phyloP scores from a whole-genome alignment of 1,139 yeast genomes.

The Debaryomycetaceae sp. region DNA sequence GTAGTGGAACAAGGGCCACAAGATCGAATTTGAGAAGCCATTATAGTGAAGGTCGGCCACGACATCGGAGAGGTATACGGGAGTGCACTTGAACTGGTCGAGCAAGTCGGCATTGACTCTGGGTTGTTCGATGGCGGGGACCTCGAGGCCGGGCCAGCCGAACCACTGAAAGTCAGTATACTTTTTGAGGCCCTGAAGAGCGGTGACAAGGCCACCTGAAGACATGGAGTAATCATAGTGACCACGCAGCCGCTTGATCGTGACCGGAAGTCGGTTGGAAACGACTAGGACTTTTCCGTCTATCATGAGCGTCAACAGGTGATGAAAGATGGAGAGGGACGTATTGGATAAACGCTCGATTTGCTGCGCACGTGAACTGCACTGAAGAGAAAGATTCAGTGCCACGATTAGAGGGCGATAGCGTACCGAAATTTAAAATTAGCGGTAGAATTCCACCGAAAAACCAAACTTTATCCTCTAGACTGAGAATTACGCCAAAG shows the following conservation, averaged over 20 bases:
- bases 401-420: background rate
- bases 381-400: no score
- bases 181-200: slow-evolving; percentile 83
- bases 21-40: slow-evolving; percentile 82
- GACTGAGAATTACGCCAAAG: no score
- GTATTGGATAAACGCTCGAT: no score
- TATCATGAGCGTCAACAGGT: background rate
- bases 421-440: background rate
- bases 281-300: slow-evolving; percentile 67
- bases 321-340: no score
- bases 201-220: slow-evolving; percentile 95
- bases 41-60: slow-evolving; percentile 94
- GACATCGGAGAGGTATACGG: slow-evolving; percentile 77
- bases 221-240: slow-evolving; percentile 72
- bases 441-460: no score
- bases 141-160: slow-evolving; percentile 94
- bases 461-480: no score
- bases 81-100: slow-evolving; percentile 78
- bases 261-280: slow-evolving; percentile 90
- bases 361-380: no score
- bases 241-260: slow-evolving; percentile 61
- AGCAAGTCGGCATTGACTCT: slow-evolving; percentile 60
- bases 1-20: slow-evolving; percentile 98
- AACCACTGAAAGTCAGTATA: slow-evolving; percentile 89
- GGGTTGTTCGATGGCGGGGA: slow-evolving; percentile 66